Evolutionary conservation across 345 rosid species (phyloP).

Genomic region (Lagerstroemia speciosa): DNA sequence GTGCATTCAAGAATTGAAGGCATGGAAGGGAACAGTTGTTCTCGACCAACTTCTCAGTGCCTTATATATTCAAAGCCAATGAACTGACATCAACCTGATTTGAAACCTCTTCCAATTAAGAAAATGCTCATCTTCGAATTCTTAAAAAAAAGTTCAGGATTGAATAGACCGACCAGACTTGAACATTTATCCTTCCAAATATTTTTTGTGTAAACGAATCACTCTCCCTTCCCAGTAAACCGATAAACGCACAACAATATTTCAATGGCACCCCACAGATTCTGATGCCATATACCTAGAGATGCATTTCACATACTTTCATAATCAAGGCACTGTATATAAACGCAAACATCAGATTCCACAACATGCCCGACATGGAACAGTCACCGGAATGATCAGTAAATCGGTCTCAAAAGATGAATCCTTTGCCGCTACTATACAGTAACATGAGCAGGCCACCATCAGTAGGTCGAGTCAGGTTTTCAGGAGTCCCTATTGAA

Average conservation of each 20-base stretch:
- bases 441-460: not conserved
- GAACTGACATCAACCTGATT: too few species aligned
- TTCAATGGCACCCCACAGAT: not conserved
- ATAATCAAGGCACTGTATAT: not conserved
- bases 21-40: not conserved
- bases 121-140: too few species aligned
- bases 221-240: too few species aligned
- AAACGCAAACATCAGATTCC: not conserved
- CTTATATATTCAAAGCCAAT: not conserved
- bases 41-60: not conserved
- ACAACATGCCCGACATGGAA: not conserved
- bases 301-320: too few species aligned
- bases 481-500: not conserved
- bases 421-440: not conserved
- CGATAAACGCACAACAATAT: not conserved
- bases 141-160: too few species aligned
- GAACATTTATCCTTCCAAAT: too few species aligned
- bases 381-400: not conserved
- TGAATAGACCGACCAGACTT: too few species aligned
- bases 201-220: too few species aligned
- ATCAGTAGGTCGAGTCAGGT: not conserved
- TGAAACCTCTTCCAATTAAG: too few species aligned
- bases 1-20: not conserved
- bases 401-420: not conserved
- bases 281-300: not conserved